A percentile compares a stretch with the other conserved stretches of the same genome.
These are phyloP conservation scores for Calonectria montana DNA, from an alignment of 2,329 filamentous ascomycete genomes.

Conservation along the genomic window DNA sequence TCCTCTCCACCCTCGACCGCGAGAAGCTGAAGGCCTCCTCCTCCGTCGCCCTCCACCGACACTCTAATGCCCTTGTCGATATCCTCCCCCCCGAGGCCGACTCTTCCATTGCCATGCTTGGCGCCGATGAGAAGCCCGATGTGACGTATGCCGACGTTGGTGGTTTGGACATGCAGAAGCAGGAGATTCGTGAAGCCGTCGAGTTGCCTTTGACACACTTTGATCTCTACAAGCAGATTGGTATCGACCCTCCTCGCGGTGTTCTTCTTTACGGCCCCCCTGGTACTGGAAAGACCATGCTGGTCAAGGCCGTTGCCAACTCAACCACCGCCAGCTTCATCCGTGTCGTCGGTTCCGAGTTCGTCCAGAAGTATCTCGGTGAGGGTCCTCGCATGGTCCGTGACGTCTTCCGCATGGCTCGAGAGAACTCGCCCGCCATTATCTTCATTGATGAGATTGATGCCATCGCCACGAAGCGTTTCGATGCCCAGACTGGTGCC, in stretches of 20 bases:
- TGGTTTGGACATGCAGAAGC: slow-evolving; percentile 99
- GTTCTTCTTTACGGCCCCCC: slow-evolving; percentile 96
- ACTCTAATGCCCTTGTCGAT: slow-evolving; percentile 98
- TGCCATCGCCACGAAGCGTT: slow-evolving; percentile 98
- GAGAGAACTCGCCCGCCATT: slow-evolving; percentile 97
- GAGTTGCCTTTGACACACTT: slow-evolving; percentile 97
- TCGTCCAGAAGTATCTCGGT: slow-evolving; percentile 98
- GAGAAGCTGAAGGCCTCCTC: slow-evolving; percentile 98
- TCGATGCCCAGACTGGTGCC: slow-evolving; percentile 97
- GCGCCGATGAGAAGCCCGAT: slow-evolving; percentile 96
- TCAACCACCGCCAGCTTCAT: slow-evolving; percentile 99
- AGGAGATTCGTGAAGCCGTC: slow-evolving; percentile 97
- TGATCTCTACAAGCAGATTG: slow-evolving; percentile 98
- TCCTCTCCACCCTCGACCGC: slow-evolving; percentile 97
- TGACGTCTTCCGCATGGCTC: slow-evolving; percentile 98
- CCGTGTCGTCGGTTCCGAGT: slow-evolving; percentile 96
- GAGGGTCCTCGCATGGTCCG: slow-evolving; percentile 99
- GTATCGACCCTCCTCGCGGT: slow-evolving; percentile 96
- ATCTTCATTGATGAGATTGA: slow-evolving; percentile 99
- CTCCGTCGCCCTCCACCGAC: slow-evolving; percentile 95
- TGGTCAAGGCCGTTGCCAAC: slow-evolving; percentile 98
- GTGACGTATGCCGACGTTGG: slow-evolving; percentile 98
- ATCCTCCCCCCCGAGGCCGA: slow-evolving; percentile 99
- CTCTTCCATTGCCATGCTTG: slow-evolving; percentile 98
- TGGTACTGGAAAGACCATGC: slow-evolving; percentile 95